Evolutionary conservation across 2,329 filamentous ascomycete genomes (phyloP).

Genomic region (Penicillium sp.): DNA sequence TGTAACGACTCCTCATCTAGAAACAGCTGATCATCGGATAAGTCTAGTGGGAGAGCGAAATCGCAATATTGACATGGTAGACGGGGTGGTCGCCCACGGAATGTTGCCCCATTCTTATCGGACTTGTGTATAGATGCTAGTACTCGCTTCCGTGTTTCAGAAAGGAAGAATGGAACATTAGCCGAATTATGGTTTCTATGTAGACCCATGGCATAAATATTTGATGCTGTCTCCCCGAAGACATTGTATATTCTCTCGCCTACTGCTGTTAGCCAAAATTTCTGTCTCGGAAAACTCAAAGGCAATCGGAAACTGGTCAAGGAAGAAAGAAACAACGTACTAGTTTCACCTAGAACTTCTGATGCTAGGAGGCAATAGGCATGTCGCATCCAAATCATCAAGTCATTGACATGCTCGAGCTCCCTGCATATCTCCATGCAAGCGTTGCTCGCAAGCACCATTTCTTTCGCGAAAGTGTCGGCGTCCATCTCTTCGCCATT

Average conservation of each 20-base stretch:
- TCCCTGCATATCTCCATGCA: constrained; percentile 17
- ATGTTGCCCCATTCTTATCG: constrained; percentile 26
- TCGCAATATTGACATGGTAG: constrained; percentile 26
- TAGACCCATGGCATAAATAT: constrained; percentile 14
- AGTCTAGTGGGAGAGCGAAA: constrained; percentile 21
- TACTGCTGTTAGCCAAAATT: constrained; percentile 1
- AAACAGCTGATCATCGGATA: constrained; percentile 24
- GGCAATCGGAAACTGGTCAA: not conserved
- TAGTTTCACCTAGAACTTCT: constrained; percentile 14
- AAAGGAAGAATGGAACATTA: constrained; percentile 23
- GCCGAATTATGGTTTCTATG: constrained; percentile 6
- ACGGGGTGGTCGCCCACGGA: constrained; percentile 25
- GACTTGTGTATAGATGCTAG: constrained; percentile 22
- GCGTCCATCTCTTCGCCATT: constrained; percentile 12
- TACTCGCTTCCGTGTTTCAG: constrained; percentile 23
- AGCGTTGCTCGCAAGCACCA: constrained; percentile 19
- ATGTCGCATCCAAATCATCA: constrained; percentile 21
- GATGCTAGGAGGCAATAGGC: constrained; percentile 17
- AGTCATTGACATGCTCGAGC: constrained; percentile 9
- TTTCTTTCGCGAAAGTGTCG: constrained; percentile 16
- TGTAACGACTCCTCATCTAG: constrained; percentile 12
- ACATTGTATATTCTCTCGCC: constrained; percentile 14
- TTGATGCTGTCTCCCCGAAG: constrained; percentile 18
- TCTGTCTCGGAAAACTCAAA: not conserved
- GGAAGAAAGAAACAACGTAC: constrained; percentile 8